Percentiles rank a stretch among this genome's conserved stretches.
These are phyloP conservation scores for Apiospora malaysiana DNA, from an alignment of 2,329 filamentous ascomycete species.

Conservation along the genomic window DNA sequence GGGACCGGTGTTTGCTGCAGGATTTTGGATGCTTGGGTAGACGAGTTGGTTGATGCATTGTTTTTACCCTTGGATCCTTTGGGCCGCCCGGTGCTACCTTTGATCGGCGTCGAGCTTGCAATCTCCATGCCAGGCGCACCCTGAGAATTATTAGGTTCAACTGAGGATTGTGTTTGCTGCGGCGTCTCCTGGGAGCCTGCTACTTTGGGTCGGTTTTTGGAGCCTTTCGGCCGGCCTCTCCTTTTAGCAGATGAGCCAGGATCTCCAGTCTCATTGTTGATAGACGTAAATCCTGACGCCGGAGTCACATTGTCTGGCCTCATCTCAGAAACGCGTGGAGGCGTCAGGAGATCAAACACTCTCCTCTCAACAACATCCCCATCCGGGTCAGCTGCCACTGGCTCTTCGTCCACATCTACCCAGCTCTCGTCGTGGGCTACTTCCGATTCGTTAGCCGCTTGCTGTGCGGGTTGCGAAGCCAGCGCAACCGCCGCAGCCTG, in stretches of 20 bases:
- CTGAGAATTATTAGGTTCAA: neutral
- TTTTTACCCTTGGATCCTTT: neutral
- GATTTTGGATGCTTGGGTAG: neutral
- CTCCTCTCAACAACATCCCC: slow-evolving; percentile 36
- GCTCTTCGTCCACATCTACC: slow-evolving; percentile 51
- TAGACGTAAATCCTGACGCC: slow-evolving; percentile 38
- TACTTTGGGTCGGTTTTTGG: slow-evolving; percentile 43
- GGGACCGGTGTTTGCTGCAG: slow-evolving; percentile 15
- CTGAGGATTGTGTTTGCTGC: neutral
- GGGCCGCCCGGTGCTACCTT: neutral
- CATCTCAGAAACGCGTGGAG: slow-evolving; percentile 5
- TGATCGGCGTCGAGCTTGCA: neutral
- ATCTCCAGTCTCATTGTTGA: slow-evolving; percentile 34
- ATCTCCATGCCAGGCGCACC: neutral
- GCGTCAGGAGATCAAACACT: slow-evolving; percentile 29
- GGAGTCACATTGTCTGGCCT: slow-evolving; percentile 24
- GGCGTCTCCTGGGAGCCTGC: slow-evolving; percentile 1
- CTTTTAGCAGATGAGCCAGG: slow-evolving; percentile 42
- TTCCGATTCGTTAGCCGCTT: slow-evolving; percentile 27
- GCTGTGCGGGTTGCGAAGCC: slow-evolving; percentile 29
- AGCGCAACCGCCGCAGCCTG: slow-evolving; percentile 30
- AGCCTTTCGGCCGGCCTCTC: slow-evolving; percentile 48
- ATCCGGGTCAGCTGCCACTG: slow-evolving; percentile 37
- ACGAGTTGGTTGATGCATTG: neutral
- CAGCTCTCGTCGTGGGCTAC: slow-evolving; percentile 48